Evolutionary conservation across 768 basidiomycete genomes (phyloP), one percentile per base, ranked within the genome.

Genomic region (Amylocystis lapponica): DNA sequence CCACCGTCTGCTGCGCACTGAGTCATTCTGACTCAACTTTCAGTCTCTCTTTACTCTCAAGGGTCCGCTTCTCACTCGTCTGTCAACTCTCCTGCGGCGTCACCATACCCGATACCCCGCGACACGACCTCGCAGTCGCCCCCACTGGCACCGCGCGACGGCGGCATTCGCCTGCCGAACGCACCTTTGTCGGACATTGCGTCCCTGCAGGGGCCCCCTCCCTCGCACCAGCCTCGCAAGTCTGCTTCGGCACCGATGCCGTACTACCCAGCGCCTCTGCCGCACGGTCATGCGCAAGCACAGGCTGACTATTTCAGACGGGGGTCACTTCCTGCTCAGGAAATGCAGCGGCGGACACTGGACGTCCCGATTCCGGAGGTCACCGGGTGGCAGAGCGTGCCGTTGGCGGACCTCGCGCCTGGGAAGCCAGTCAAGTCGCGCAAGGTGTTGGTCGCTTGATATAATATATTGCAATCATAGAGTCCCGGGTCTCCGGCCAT

Each of bases 91-190:
- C 83, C 85, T 21, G 71, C 74, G 23, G 62, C 73, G 8, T 60
- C 73, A 19, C 66, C 81, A 1, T 86, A 76, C 66, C 68, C 81
- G 26, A 76, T 84, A 20, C 76, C 80, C 5, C 70, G 79, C 50
- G 74, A 70, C 30, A 56, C 63, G 35, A 50, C 60, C 54, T 65
- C 67, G 39, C 58, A 61, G 42, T 65, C 62, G 34, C 65, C 62
- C 19, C 62, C 60, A 16, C 47, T 59, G 20, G 36, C 37, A 16
- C 55, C 66, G 2, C 58, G 57, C 23, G 79, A 81, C 45, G 72
- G 71, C 23, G 78, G 77, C 16, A 88, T 88, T 56, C 78, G 85
- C 27, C 75, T 87, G 7, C 86, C 86, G 13, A 83, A 81, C 49
- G 76, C 83, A 7, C 82, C 83, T 1, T 69, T 86, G 27, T 74